Evolutionary conservation across 768 basidiomycete genomes (phyloP).

Genomic region (Leccinum imitatum): DNA sequence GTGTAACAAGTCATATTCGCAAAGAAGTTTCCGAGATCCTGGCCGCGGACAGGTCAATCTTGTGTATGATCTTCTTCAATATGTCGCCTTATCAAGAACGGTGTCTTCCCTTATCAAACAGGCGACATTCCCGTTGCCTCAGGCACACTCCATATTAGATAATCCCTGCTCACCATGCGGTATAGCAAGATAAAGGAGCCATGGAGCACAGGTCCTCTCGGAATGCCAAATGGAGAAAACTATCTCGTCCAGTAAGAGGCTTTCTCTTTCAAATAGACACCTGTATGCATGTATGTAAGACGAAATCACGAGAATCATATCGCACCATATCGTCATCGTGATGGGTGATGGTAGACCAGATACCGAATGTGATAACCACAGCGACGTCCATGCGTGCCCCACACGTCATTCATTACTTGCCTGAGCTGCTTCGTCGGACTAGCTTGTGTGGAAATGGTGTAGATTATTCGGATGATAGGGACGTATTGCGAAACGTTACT

Average conservation of each 20-base stretch:
- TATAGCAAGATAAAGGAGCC: not conserved
- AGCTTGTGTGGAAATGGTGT: not conserved
- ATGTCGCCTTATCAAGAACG: not conserved
- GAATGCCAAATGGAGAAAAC: not conserved
- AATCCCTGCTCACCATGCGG: not conserved
- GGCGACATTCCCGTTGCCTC: not conserved
- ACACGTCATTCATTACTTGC: slow-evolving; percentile 1
- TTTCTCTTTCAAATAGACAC: not conserved
- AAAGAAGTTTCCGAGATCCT: not conserved
- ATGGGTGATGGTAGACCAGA: not conserved
- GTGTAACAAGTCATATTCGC: not conserved
- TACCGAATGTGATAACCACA: not conserved
- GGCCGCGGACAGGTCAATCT: not conserved
- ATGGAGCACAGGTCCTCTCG: not conserved
- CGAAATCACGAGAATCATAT: slow-evolving; percentile 1
- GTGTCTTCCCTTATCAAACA: not conserved
- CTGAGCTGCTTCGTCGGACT: slow-evolving; percentile 1
- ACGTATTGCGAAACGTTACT: slow-evolving; percentile 4
- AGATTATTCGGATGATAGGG: not conserved
- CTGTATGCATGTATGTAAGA: not conserved
- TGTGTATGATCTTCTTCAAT: not conserved
- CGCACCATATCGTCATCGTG: slow-evolving; percentile 3
- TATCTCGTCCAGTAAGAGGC: not conserved
- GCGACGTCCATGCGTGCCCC: not conserved
- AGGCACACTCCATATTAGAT: not conserved